These are phyloP conservation scores for Tolypocladium tropicale DNA, from an alignment of 2,329 filamentous ascomycete species.

Conservation along the genomic window DNA sequence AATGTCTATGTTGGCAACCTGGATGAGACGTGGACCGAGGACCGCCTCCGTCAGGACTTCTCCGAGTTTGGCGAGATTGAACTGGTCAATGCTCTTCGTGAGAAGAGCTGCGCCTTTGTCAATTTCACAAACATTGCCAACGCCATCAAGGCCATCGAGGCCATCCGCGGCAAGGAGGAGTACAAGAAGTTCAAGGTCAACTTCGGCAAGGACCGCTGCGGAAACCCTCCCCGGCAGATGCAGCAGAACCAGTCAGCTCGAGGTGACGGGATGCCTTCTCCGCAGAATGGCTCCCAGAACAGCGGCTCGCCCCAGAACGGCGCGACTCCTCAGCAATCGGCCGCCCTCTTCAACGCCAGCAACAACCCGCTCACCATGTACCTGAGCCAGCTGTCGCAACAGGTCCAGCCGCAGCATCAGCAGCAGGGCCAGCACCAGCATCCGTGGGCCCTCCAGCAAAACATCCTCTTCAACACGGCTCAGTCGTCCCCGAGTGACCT, in stretches of 20 bases:
- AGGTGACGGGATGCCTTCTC: conserved; percentile 48
- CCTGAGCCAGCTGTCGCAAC: conserved; percentile 69
- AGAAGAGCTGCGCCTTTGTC: conserved; percentile 99
- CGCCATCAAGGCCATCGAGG: conserved; percentile 98
- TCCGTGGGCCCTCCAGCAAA: conserved; percentile 64
- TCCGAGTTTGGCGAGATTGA: conserved; percentile 97
- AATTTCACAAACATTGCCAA: conserved; percentile 99
- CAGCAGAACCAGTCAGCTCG: conserved; percentile 59
- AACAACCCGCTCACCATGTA: conserved; percentile 93
- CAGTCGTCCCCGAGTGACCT: conserved; percentile 48
- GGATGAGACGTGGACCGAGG: conserved; percentile 95
- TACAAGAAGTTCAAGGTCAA: conserved; percentile 99
- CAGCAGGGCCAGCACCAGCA: conserved; percentile 68
- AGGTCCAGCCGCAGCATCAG: conserved; percentile 63
- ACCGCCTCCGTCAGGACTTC: conserved; percentile 91
- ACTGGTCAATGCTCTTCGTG: conserved; percentile 87
- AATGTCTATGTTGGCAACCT: conserved; percentile 98
- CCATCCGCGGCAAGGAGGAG: conserved; percentile 85
- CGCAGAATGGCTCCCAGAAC: conserved; percentile 49
- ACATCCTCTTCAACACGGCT: conserved; percentile 68
- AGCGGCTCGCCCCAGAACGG: conserved; percentile 45
- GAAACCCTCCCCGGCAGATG: conserved; percentile 87
- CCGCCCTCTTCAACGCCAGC: conserved; percentile 66
- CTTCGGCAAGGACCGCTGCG: conserved; percentile 97
- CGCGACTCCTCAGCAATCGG: conserved; percentile 52